Conservation (phyloP, 495 filamentous ascomycete species). For the Collariella sp. region DNA sequence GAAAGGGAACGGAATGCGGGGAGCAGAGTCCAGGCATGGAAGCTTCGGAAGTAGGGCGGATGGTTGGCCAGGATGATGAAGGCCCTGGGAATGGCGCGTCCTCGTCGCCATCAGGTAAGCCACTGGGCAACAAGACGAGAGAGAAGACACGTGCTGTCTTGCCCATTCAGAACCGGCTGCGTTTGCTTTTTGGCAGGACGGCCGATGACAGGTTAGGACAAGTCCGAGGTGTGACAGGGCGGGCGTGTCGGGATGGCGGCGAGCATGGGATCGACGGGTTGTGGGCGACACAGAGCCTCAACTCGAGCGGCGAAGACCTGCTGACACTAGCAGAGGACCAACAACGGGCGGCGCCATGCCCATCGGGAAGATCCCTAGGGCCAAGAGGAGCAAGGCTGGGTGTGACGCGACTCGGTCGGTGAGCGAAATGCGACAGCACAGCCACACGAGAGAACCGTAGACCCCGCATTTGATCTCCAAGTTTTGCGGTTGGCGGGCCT, state of each 20-base stretch:
- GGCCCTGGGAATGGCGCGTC: not conserved
- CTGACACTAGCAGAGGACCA: not conserved
- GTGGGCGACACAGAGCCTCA: not conserved
- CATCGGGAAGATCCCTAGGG: not conserved
- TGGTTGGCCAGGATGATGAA: no score
- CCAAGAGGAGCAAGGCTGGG: not conserved
- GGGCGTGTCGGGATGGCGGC: not conserved
- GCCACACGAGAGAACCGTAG: not conserved
- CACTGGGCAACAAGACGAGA: not conserved
- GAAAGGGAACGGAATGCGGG: not conserved
- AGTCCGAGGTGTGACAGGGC: not conserved
- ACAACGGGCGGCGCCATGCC: not conserved
- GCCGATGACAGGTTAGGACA: not conserved
- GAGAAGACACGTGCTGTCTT: not conserved
- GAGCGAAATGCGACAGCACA: not conserved
- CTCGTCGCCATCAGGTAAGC: not conserved
- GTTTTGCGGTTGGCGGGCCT: not conserved
- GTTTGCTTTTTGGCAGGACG: not conserved
- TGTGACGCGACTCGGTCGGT: not conserved
- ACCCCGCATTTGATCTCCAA: constrained; percentile 1
- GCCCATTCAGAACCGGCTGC: not conserved
- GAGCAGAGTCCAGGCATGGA: not conserved
- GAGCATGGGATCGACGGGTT: not conserved
- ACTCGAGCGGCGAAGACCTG: not conserved
- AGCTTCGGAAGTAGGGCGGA: no score